These are phyloP conservation scores for Sindora glabra DNA, from an alignment of 306 rosid species.

Conservation along the genomic window DNA sequence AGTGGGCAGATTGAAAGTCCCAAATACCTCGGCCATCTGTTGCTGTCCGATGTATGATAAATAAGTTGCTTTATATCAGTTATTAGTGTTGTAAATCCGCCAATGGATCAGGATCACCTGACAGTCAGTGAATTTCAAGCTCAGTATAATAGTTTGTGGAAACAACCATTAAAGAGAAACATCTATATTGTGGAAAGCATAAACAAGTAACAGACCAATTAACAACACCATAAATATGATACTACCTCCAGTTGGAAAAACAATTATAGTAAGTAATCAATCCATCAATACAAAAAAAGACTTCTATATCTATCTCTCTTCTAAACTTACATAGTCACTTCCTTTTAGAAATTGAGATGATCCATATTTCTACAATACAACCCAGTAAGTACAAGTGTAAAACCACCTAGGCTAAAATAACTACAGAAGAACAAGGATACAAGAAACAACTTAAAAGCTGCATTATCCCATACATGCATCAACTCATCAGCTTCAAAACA, in stretches of 20 bases:
- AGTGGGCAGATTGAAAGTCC: neutral
- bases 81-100: neutral
- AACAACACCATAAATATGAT: neutral
- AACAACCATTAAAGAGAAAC: neutral
- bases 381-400: too few relatives aligned
- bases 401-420: neutral
- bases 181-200: too few relatives aligned
- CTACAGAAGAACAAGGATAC: neutral
- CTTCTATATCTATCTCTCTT: too few relatives aligned
- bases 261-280: too few relatives aligned
- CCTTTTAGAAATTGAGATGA: too few relatives aligned
- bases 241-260: neutral
- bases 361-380: too few relatives aligned
- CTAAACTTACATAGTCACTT: too few relatives aligned
- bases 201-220: neutral
- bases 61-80: neutral
- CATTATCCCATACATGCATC: neutral
- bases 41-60: neutral
- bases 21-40: constrained; percentile 71
- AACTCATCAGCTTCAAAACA: neutral
- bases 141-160: neutral
- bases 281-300: neutral
- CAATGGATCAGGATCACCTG: constrained; percentile 2
- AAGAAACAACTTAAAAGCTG: neutral
- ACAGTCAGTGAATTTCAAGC: neutral